Evolutionary conservation across 2,329 filamentous ascomycete species (phyloP), one percentile per base, ranked within the genome.

Genomic region (Chaetomiaceae sp.): DNA sequence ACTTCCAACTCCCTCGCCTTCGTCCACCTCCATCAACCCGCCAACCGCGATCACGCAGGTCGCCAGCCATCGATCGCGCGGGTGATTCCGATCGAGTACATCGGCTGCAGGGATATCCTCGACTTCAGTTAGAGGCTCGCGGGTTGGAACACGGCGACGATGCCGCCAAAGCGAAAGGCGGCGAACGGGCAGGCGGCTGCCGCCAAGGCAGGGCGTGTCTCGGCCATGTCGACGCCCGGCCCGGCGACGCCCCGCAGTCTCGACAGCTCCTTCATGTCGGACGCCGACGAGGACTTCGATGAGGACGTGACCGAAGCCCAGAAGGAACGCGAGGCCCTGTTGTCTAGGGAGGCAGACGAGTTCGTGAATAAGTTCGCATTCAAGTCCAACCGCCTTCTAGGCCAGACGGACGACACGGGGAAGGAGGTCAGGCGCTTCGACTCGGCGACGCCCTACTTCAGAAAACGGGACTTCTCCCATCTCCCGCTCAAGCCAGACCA

Each of bases 401-500:
- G 38, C 31, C 51, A 53, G 34, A 56, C 51, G 27, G 51, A 54
- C 27, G 47, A 50, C 27, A 20, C n/a, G 14, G 54, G 54, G 23
- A 44, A 57, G n/a, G 50, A 59, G 33, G 27, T 40, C 4, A 46
- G 49, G 50, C 58, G 59, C 44, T 50, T 59, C 37, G 68, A 70
- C 42, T 61, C 65, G 9, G 68, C 67, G 11, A 64, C 68, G 17
- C 59, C 55, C 7, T 65, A 64, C 47, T 69, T 69, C 45, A 65
- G 64, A 33, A 65, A 64, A 42, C 63, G 65, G 59, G 91, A 99
- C 70, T 94, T 94, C 69, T 91, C 89, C 45, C 87, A 87, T 60
- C 78, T 96, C 34, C 76, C 82, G 34, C 76, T 96, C 60, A 97
- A 96, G 71, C 83, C 87, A 3, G 92, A 97, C 69, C 91, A 95